A percentile compares a stretch with the other conserved stretches of the same genome.
phyloP scores from a whole-genome alignment of 1,284 basidiomycete genomes.

The Xerocomus amazonicus region DNA sequence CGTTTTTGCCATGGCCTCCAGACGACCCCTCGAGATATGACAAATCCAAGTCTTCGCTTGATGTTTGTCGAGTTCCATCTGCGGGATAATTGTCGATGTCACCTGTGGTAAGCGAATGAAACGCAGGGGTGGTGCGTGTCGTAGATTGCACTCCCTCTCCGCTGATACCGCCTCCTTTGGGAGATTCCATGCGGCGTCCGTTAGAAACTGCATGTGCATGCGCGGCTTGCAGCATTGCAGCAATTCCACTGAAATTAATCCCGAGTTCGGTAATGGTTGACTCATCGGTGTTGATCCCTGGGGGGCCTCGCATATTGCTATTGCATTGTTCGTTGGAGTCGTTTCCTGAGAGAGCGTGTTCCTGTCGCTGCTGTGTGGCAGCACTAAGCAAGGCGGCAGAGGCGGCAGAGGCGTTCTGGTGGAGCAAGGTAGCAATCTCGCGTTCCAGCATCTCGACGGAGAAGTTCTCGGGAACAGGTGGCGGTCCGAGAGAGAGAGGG shows the following conservation, averaged over 20 bases:
- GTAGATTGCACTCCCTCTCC: constrained; percentile 46
- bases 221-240: constrained; percentile 71
- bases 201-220: constrained; percentile 56
- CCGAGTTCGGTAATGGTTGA: constrained; percentile 32
- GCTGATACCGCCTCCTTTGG: constrained; percentile 42
- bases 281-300: constrained; percentile 23
- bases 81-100: constrained; percentile 37
- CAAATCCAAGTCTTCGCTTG: constrained; percentile 54
- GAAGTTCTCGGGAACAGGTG: constrained; percentile 38
- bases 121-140: constrained; percentile 67
- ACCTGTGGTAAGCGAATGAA: constrained; percentile 66
- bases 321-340: constrained; percentile 13
- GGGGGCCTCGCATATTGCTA: constrained; percentile 8
- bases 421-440: constrained; percentile 66
- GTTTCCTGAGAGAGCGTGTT: constrained; percentile 28
- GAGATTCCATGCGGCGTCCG: constrained; percentile 45
- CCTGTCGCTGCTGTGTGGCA: constrained; percentile 59
- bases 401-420: constrained; percentile 64
- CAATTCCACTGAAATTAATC: constrained; percentile 58
- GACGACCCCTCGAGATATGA: constrained; percentile 40
- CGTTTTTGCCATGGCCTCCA: constrained; percentile 38
- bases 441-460: constrained; percentile 71
- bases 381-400: constrained; percentile 57
- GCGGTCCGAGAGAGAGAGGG: constrained; percentile 24
- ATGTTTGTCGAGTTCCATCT: constrained; percentile 34